Percentiles rank a stretch among this genome's conserved stretches.
phyloP scores from a whole-genome alignment of 176 grass and related monocot species.

The Alopecurus myosuroides region DNA sequence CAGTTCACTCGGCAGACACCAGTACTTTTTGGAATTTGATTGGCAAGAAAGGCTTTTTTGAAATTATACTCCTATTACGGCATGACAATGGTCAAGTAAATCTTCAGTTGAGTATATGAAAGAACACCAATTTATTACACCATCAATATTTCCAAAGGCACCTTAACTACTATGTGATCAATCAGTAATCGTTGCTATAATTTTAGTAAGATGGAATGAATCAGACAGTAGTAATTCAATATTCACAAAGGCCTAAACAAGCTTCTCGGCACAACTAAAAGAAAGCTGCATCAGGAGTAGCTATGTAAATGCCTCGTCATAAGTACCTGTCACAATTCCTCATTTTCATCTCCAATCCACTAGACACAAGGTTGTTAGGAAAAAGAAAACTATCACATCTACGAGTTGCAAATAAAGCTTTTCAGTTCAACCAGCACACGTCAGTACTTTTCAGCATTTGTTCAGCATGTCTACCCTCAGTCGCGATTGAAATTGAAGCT shows the following conservation, averaged over 20 bases:
- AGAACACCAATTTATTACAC: too few relatives aligned
- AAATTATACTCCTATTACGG: too few relatives aligned
- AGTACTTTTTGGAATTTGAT: too few relatives aligned
- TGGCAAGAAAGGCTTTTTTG: too few relatives aligned
- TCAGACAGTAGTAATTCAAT: constrained; percentile 8
- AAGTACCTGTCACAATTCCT: constrained; percentile 46
- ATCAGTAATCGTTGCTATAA: too few relatives aligned
- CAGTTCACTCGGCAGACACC: too few relatives aligned
- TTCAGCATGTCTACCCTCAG: background rate
- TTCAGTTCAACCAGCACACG: background rate
- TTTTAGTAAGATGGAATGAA: constrained; percentile 27
- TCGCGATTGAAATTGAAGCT: background rate
- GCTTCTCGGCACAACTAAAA: constrained; percentile 23
- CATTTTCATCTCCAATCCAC: constrained; percentile 67
- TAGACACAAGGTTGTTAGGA: background rate
- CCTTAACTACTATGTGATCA: too few relatives aligned
- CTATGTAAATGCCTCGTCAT: constrained; percentile 14
- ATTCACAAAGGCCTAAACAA: constrained; percentile 14
- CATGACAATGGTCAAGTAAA: too few relatives aligned
- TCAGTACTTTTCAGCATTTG: background rate
- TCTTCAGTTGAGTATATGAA: too few relatives aligned
- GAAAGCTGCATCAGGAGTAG: constrained; percentile 21
- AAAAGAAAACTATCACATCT: background rate
- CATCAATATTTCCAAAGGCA: too few relatives aligned
- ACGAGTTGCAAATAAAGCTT: background rate